Evolutionary conservation across 148 eudicot genomes (phyloP), one percentile per base, ranked within the genome.

Genomic region (Pharnaceum exiguum): DNA sequence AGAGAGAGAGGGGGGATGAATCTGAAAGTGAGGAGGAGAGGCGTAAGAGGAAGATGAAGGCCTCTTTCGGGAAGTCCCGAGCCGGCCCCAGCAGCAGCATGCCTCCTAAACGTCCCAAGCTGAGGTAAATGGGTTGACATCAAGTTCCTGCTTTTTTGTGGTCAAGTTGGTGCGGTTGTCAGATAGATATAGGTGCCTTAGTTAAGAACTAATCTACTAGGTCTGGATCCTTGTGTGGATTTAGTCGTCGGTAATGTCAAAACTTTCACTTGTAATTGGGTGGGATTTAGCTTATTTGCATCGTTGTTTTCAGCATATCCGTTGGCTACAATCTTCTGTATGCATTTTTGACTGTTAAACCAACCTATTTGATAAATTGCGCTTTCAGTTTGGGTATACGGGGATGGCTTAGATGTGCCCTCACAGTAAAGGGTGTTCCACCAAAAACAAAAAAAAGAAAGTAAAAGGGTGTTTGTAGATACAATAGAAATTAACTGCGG

Each of bases 1-100:
- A 71, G 82, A 46, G n/a, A n/a, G 95, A 85, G 77, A 76, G 82
- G 26, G 98, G 95, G 25, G 78, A 55, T 30, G 98, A 93, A 46
- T 85, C 90, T 5, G 98, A 93, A 64, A 88, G 96, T 5, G 96
- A 83, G 63, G 96, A 85, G 13, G 98, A 93, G 80, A 79, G 96
- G 70, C 78, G 78, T 68, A 77, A 82, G 65, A 85, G 77, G 66
- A 88, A 88, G 79, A 73, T 73, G 71, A 93, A 93, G 77, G 77
- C 78, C 25, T 74, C n/a, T n/a, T n/a, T 70, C 46, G 90, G 95
- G 27, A 90, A 82, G 68, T 75, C 84, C 13, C 76, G 95, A 42
- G 66, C 75, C 1, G 82, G 82, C 46, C 81, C 95, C 6, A 74
- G 83, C 25, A 51, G 73, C 32, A 33, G 67, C 32, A 59, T 65